Conservation (phyloP, 2,329 filamentous ascomycete genomes). For the Amylocarpus encephaloides region DNA sequence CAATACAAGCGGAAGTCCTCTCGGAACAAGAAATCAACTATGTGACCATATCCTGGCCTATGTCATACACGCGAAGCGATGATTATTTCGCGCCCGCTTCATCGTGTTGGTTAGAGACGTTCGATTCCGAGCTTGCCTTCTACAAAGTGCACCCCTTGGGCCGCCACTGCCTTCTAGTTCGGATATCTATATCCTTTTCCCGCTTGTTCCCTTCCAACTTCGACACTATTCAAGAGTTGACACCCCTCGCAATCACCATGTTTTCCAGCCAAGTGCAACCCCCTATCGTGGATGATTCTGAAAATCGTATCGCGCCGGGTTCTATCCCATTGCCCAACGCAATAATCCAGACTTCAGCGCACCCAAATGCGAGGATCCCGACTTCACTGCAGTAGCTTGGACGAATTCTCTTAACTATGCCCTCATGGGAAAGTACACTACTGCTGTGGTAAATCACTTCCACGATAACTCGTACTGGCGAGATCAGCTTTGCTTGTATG, state of each 20-base stretch:
- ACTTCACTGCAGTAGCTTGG: conserved; percentile 13
- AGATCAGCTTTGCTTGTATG: conserved; percentile 48
- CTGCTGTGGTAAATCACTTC: conserved; percentile 36
- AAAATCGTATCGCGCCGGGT: conserved; percentile 23
- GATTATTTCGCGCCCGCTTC: too few species aligned
- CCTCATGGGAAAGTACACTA: conserved; percentile 34
- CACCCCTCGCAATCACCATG: conserved; percentile 13
- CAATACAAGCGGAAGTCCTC: too few species aligned
- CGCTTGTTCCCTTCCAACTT: too few species aligned
- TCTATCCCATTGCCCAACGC: conserved; percentile 22
- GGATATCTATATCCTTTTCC: too few species aligned
- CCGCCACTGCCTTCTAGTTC: too few species aligned
- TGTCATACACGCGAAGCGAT: too few species aligned
- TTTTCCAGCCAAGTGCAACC: conserved; percentile 12
- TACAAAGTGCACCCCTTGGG: too few species aligned
- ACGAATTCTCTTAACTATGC: conserved; percentile 32
- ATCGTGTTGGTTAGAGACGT: too few species aligned
- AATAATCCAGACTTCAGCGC: conserved; percentile 9
- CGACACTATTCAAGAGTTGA: too few species aligned
- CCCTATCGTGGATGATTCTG: conserved; percentile 9
- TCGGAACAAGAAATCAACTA: too few species aligned
- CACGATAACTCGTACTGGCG: conserved; percentile 48
- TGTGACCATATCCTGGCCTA: too few species aligned
- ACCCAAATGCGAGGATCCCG: conserved; percentile 11
- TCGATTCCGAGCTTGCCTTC: too few species aligned